Base-by-base conservation (phyloP, 75 land plant genomes). In the Chamaecyparis obtusa region DNA sequence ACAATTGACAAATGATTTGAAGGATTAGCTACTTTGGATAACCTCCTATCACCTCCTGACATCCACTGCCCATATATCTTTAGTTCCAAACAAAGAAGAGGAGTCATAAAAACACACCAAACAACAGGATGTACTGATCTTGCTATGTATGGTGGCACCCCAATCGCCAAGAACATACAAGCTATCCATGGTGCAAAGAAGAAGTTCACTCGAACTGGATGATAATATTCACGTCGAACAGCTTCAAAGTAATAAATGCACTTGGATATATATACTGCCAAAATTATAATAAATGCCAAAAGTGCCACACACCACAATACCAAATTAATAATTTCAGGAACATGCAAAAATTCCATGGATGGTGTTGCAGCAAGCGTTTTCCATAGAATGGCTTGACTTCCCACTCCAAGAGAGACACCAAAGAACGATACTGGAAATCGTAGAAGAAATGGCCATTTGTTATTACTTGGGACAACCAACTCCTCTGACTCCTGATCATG, bases 111-210 rank as follows among this genome's bases (percentile, higher is more conserved):
- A 13, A 90, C 84, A 57, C 94, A 95, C 98, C 98, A 96, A 1
- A 94, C 80, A 41, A 86, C 77, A 15, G 88, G 85, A 80, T 86
- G 98, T 13, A 94, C 75, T 60, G 72, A 33, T 5, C 37, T 36
- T 5, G 91, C n/a, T 19, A 96, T 77, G 16, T 86, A 87, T 11
- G 95, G 92, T 14, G 98, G 98, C 30, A 93, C 79, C 10, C 98
- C 94, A 17, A 95, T 80, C 13, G 84, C 87, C 36, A 95, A 86
- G 86, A 96, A 95, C 85, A 96, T 87, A 44, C 94, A 88, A 82
- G 93, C 90, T 39, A 96, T 93, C 93, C 94, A 95, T 39, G 98
- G 98, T 46, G 98, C 94, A 72, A 96, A 96, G 95, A 96, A 94
- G 92, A 94, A 95, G 92, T 96, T 96, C 85, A 96, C 92, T 41